Evolutionary conservation across 371 early-diverging fungal species (phyloP).

Genomic region (Blyttiomyces sp.): DNA sequence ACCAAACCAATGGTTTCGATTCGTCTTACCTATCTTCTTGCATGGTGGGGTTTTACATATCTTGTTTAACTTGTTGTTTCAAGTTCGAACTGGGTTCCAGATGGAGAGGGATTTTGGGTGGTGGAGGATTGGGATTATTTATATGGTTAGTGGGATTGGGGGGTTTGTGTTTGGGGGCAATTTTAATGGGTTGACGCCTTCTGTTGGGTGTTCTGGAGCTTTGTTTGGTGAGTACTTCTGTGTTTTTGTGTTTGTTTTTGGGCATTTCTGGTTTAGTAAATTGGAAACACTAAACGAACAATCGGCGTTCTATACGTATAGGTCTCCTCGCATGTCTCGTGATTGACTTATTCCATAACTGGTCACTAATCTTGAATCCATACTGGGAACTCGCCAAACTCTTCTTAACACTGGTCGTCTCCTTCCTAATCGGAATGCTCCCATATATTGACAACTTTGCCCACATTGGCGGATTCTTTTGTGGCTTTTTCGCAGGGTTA

Average conservation of each 20-base stretch:
- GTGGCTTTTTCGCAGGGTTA: constrained; percentile 40
- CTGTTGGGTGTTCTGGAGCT: constrained; percentile 81
- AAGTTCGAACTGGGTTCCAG: constrained; percentile 65
- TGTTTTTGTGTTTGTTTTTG: background rate
- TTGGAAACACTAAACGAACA: background rate
- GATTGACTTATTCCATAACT: constrained; percentile 76
- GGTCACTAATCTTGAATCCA: constrained; percentile 66
- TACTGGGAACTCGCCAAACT: constrained; percentile 67
- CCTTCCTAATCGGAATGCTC: constrained; percentile 65
- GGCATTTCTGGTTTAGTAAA: background rate
- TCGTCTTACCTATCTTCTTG: constrained; percentile 78
- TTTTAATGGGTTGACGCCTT: constrained; percentile 52
- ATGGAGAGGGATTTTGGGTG: constrained; percentile 75
- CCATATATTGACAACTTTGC: constrained; percentile 79
- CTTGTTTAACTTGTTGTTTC: constrained; percentile 70
- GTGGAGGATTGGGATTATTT: constrained; percentile 69
- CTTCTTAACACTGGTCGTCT: constrained; percentile 56
- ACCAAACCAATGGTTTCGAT: constrained; percentile 77
- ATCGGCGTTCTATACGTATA: no score
- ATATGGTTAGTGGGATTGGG: constrained; percentile 71
- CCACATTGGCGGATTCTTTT: constrained; percentile 65
- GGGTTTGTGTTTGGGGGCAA: constrained; percentile 81
- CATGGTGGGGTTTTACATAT: constrained; percentile 84
- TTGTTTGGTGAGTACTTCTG: constrained; percentile 67
- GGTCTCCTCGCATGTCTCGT: constrained; percentile 73